Base-by-base conservation (phyloP, 192 early-diverging fungal species). In the Gamsiella multidivaricata region DNA sequence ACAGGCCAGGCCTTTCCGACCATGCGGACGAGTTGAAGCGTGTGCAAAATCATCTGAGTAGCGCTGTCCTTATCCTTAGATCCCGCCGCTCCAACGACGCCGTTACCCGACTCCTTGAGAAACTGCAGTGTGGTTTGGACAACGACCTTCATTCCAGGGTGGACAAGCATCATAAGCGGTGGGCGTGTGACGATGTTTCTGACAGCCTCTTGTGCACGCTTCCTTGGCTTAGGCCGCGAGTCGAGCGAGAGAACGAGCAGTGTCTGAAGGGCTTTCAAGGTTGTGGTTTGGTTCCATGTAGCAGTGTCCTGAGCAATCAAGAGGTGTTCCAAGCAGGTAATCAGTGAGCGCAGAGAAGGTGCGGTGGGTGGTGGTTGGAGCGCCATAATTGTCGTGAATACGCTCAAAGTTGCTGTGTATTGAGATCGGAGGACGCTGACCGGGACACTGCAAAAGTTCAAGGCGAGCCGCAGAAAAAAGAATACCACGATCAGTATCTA, bases 131-230 rank as follows among this genome's bases (percentile, higher is more conserved):
- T 69, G 2, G 74, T 78, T 47, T 78, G 65, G 42, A 69, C 70
- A 34, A 71, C 71, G 28, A 84, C 47, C 68, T 65, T 66, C 50
- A 60, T 75, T 54, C 76, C 62, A 23, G 58, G 57, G 43, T 67
- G 70, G 25, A 69, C 41, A 17, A 70, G 33, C 70, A 72, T 68
- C 71, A 81, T 68, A 25, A 69, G 58, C 29, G 96, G 95, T 41
- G 93, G 94, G 65, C 73, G 81, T 3, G 81, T 76, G 29, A 97
- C 79, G 45, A 98, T 83, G 39, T 81, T 75, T 33, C 84, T 84
- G 33, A 95, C 88, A 12, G 92, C 92, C 54, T 97, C 94, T 64
- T 93, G 93, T 28, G 96, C 95, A 54, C 92, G 81, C 81, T 94
- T 92, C 28, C 97, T 89, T 41, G 86, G 82, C 76, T 87, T 97